Conservation (phyloP, 352 stramenopile genomes). For the Globisporangium okanoganense region DNA sequence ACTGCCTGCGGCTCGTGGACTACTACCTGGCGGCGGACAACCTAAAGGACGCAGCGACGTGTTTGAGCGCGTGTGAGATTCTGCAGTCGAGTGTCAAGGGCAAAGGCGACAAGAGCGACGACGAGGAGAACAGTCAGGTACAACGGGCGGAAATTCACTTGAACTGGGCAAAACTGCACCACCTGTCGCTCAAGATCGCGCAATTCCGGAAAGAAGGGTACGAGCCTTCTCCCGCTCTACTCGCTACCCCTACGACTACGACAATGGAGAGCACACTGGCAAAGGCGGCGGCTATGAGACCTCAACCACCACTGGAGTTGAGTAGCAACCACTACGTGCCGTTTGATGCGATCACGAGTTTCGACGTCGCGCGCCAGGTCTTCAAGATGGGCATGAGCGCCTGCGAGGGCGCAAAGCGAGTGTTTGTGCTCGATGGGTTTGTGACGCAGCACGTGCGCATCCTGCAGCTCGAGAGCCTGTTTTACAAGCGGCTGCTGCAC, state of each 20-base stretch:
- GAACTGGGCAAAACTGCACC: constrained; percentile 50
- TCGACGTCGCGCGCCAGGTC: constrained; percentile 46
- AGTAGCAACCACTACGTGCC: constrained; percentile 29
- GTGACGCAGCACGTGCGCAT: constrained; percentile 63
- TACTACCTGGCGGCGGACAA: constrained; percentile 55
- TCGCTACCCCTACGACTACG: background rate
- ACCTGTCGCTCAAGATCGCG: constrained; percentile 40
- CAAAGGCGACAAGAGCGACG: background rate
- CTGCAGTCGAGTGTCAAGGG: constrained; percentile 20
- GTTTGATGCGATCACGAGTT: constrained; percentile 26
- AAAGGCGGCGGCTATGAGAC: background rate
- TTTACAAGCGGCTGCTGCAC: constrained; percentile 50
- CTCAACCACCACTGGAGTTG: background rate
- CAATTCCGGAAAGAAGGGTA: constrained; percentile 23
- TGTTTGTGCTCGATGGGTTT: constrained; percentile 63
- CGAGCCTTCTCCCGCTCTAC: background rate
- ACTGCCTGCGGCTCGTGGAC: constrained; percentile 50
- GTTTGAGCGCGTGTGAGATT: constrained; percentile 41
- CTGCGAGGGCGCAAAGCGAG: constrained; percentile 32
- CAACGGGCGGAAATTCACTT: constrained; percentile 36
- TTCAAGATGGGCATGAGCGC: constrained; percentile 61
- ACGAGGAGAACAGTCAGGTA: constrained; percentile 24
- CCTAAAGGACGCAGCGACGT: constrained; percentile 38
- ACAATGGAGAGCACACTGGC: constrained; percentile 27
- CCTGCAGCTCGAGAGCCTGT: constrained; percentile 46